Base-by-base conservation (phyloP, 495 filamentous ascomycete genomes). In the Xylaria venustula region DNA sequence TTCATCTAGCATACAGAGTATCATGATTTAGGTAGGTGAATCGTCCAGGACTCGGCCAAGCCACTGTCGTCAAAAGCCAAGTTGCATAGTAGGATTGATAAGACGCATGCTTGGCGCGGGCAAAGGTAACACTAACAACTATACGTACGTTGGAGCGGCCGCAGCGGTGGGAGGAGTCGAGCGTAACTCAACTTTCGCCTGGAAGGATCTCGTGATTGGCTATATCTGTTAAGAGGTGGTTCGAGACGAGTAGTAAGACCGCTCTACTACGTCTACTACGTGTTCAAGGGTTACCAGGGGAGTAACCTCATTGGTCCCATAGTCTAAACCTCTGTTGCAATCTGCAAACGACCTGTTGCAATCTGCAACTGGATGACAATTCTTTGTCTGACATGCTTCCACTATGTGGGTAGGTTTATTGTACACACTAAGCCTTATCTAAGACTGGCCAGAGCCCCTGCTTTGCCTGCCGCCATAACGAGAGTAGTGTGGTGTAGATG, bases 361-460 rank as follows among this genome's bases (percentile, higher is more conserved):
- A 57, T 57, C 54, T 46, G 42, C 30, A 48, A 57, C 42, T 48
- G 54, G 20, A 57, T 57, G 54, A 57, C 54, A 57, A 48, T 57
- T 57, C 42, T 48, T 57, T 47, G 54, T 23, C 28, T 47, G 42
- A 36, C 28, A 44, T 47, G 28, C 28, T 34, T 12, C 25, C 36
- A 15, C 1, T 28, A 49, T 50, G 45, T 22, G 28, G 32, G 22
- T 25, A 48, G n/a, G 37, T 32, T n/a, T 34, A 23, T 20, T 12
- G 2, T 42, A 54, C 53, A 57, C 42, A 57, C 54, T 57, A 57
- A 57, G 54, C 54, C 54, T 57, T 57, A 57, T 46, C 53, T 55
- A 44, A 44, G 53, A 32, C 53, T 45, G 53, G 37, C 37, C 40
- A 26, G 20, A 57, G 26, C 20, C 46, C 34, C 45, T 59, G 56